Evolutionary conservation across 2,329 filamentous ascomycete genomes (phyloP).

Genomic region (Oidium heveae): DNA sequence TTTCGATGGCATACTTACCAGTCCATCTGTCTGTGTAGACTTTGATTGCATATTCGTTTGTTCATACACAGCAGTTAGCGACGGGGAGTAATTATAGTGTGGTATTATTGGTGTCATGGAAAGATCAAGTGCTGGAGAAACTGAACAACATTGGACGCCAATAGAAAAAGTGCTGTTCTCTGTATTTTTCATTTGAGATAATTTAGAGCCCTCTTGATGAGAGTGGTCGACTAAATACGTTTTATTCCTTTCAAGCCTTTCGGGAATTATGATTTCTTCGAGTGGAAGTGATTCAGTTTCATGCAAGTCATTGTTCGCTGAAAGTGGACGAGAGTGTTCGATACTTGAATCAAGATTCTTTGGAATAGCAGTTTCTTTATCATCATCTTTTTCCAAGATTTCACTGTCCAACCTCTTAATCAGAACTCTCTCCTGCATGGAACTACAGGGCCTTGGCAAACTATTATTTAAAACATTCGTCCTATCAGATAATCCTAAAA

Average conservation of each 20-base stretch:
- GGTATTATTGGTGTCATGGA: no score
- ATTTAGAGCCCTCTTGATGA: no score
- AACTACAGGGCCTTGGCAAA: conserved; percentile 27
- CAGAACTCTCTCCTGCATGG: conserved; percentile 25
- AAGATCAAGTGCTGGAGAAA: no score
- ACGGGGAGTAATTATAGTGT: no score
- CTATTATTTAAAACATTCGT: conserved; percentile 13
- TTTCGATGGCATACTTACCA: conserved; percentile 7
- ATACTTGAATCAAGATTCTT: conserved; percentile 46
- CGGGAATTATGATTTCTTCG: no score
- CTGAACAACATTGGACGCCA: no score
- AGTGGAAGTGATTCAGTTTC: no score
- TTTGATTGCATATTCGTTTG: conserved; percentile 33
- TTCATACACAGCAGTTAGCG: neutral
- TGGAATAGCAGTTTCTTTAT: conserved; percentile 9
- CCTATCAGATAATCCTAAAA: no score
- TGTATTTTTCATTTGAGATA: no score
- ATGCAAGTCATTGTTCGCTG: conserved; percentile 20
- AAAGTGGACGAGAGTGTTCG: conserved; percentile 54
- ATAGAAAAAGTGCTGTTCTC: no score
- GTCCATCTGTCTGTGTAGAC: conserved; percentile 34
- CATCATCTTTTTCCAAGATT: conserved; percentile 25
- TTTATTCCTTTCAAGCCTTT: no score
- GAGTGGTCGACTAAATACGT: no score
- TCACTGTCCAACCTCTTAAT: conserved; percentile 25